Percentiles rank a stretch among this genome's conserved stretches.
These are phyloP conservation scores for Cicer chorassanicum DNA, from an alignment of 306 rosid genomes.

Conservation along the genomic window DNA sequence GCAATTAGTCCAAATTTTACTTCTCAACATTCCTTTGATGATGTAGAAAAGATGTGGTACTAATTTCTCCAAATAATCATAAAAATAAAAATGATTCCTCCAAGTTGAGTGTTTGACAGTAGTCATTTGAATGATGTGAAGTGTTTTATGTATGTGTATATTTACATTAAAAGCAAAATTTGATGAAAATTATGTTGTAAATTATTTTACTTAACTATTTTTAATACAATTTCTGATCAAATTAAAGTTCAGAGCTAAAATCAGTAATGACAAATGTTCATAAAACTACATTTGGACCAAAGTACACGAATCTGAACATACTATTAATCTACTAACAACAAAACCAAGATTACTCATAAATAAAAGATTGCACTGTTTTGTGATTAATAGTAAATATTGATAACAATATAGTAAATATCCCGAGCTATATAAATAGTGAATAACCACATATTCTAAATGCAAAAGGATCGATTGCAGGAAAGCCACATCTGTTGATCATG, in stretches of 20 bases:
- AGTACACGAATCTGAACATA: neutral
- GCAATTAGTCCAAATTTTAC: neutral
- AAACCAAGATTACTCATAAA: too few relatives aligned
- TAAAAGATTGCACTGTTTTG: neutral
- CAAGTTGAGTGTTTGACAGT: neutral
- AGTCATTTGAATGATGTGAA: neutral
- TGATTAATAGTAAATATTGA: too few relatives aligned
- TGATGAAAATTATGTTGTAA: too few relatives aligned
- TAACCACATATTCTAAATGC: neutral
- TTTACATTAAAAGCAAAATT: too few relatives aligned
- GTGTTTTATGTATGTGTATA: neutral
- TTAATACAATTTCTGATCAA: too few relatives aligned
- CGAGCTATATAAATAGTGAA: too few relatives aligned
- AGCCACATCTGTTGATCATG: too few relatives aligned
- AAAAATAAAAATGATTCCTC: too few relatives aligned
- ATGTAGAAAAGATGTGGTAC: neutral
- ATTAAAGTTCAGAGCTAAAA: neutral
- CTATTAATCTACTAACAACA: neutral
- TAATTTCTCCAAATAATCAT: too few relatives aligned
- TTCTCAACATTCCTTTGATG: neutral
- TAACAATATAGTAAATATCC: too few relatives aligned
- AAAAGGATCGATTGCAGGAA: neutral
- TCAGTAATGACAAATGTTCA: neutral
- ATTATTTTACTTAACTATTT: neutral
- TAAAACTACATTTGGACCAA: neutral